These are phyloP conservation scores for Tylopilus sp. DNA, from an alignment of 768 basidiomycete species.

Conservation along the genomic window DNA sequence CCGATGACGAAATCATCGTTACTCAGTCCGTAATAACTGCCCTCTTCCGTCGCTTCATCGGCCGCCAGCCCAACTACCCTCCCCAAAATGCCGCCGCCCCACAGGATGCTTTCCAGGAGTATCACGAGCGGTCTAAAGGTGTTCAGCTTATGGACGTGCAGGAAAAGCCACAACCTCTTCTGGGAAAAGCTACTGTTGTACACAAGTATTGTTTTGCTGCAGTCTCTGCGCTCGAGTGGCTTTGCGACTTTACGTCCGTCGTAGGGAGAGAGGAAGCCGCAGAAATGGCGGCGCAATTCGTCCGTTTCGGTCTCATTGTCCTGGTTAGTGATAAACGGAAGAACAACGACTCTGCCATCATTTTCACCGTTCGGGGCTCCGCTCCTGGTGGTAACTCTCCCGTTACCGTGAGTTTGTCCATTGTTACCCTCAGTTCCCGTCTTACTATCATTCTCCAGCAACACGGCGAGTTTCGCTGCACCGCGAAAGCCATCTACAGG, in stretches of 20 bases:
- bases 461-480: constrained; percentile 95
- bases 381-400: constrained; percentile 72
- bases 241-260: constrained; percentile 95
- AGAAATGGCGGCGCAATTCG: constrained; percentile 97
- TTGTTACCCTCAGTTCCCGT: background rate
- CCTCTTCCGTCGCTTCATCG: constrained; percentile 93
- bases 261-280: constrained; percentile 95
- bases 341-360: constrained; percentile 88
- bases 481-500: constrained; percentile 91
- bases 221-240: constrained; percentile 89
- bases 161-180: constrained; percentile 58
- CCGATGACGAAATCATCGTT: constrained; percentile 97
- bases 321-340: constrained; percentile 90
- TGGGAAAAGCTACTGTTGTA: constrained; percentile 41
- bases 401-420: constrained; percentile 53
- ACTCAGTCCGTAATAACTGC: constrained; percentile 91
- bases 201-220: constrained; percentile 83
- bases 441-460: constrained; percentile 46
- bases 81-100: constrained; percentile 41
- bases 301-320: constrained; percentile 86
- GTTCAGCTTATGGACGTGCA: constrained; percentile 67
- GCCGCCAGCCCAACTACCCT: constrained; percentile 79
- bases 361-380: constrained; percentile 85
- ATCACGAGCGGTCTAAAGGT: constrained; percentile 77
- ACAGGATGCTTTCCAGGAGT: constrained; percentile 63